Conservation (phyloP, 257 asterid species). For the Salvia hispanica region DNA sequence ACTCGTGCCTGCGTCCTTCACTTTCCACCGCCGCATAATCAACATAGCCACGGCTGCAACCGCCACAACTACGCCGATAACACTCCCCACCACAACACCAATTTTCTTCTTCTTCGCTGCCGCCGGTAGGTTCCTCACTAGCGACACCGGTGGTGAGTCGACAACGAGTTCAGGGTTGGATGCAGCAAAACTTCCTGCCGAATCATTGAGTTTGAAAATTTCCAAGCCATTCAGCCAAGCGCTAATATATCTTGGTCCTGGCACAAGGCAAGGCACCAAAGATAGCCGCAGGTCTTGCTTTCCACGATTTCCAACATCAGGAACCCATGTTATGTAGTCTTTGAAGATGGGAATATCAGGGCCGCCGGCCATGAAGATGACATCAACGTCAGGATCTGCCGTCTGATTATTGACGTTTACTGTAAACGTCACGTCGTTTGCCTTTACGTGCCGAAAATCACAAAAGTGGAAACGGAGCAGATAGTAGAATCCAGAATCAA, state of each 20-base stretch:
- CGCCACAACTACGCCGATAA: not conserved
- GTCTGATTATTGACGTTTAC: slow-evolving; percentile 28
- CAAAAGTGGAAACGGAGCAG: slow-evolving; percentile 49
- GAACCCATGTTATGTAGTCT: too few relatives aligned
- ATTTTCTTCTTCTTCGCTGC: not conserved
- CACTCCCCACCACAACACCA: not conserved
- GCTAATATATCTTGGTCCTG: not conserved
- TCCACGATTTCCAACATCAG: slow-evolving; percentile 26
- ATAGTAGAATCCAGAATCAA: slow-evolving; percentile 44
- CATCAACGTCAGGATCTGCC: slow-evolving; percentile 31
- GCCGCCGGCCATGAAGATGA: slow-evolving; percentile 32
- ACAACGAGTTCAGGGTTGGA: not conserved
- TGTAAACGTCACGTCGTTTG: too few relatives aligned
- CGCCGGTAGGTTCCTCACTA: not conserved
- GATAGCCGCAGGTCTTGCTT: slow-evolving; percentile 36
- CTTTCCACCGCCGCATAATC: slow-evolving; percentile 19
- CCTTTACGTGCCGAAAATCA: too few relatives aligned
- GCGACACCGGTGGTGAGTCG: not conserved
- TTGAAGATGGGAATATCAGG: not conserved
- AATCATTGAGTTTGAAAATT: slow-evolving; percentile 52
- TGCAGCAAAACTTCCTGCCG: not conserved
- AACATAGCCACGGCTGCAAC: not conserved
- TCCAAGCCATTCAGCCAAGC: slow-evolving; percentile 64
- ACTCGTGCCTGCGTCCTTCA: slow-evolving; percentile 22
- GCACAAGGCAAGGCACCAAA: slow-evolving; percentile 24